phyloP scores from a whole-genome alignment of 2,329 filamentous ascomycete genomes.

The Aspergillus ochraceus region DNA sequence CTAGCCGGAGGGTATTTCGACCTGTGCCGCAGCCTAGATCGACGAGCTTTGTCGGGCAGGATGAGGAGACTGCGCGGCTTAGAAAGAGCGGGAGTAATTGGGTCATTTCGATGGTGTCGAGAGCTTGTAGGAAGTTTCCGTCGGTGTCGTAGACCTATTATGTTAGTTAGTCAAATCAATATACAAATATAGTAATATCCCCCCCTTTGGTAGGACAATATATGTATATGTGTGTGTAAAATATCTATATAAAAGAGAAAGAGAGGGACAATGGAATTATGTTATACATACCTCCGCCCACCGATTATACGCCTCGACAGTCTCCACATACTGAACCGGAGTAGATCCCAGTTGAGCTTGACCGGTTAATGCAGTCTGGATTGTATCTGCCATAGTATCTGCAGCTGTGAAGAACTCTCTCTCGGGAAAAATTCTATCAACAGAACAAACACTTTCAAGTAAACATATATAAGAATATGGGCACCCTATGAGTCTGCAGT shows the following conservation, averaged over 20 bases:
- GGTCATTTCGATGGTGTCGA: conserved; percentile 60
- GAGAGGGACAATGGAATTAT: background rate
- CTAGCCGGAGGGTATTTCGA: conserved; percentile 59
- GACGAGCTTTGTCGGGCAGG: conserved; percentile 45
- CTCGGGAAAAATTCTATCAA: background rate
- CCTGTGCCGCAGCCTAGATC: conserved; percentile 68
- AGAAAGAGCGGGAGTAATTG: conserved; percentile 53
- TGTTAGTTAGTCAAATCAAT: background rate
- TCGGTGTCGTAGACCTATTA: conserved; percentile 61
- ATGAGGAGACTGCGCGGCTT: conserved; percentile 21
- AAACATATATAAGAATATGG: background rate
- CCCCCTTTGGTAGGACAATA: background rate
- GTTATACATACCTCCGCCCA: conserved; percentile 36
- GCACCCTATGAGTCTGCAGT: too few relatives aligned
- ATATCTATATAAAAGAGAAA: background rate
- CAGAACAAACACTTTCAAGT: background rate
- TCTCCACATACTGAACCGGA: conserved; percentile 32
- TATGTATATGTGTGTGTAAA: background rate
- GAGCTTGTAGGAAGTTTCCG: conserved; percentile 64
- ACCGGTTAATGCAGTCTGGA: conserved; percentile 19
- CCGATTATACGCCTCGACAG: conserved; percentile 39
- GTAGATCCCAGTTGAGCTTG: conserved; percentile 1
- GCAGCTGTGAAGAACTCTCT: background rate
- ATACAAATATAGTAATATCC: background rate
- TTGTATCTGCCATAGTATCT: conserved; percentile 20